Conservation (phyloP, 75 land plant species). For the Pinus taeda region DNA sequence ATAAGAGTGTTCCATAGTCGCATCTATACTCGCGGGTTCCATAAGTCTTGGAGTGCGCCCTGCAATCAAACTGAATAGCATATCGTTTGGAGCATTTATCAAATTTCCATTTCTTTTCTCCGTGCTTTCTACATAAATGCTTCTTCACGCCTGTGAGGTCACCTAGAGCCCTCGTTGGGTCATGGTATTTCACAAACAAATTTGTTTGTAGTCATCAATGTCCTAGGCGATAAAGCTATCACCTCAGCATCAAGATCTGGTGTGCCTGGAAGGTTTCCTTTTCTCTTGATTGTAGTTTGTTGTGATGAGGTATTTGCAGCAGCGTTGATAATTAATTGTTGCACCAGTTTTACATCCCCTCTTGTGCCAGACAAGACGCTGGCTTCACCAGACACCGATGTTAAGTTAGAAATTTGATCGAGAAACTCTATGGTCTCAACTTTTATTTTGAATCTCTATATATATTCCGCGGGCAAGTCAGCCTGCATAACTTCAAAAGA, state of each 20-base stretch:
- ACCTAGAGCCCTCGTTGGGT: slow-evolving; percentile 86
- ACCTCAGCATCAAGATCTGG: slow-evolving; percentile 98
- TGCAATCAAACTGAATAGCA: slow-evolving; percentile 98
- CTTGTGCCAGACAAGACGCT: slow-evolving; percentile 45
- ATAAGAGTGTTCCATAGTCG: slow-evolving; percentile 49
- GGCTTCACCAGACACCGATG: slow-evolving; percentile 59
- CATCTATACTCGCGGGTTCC: no score
- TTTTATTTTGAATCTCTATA: no score
- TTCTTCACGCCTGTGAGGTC: slow-evolving; percentile 37
- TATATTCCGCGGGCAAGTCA: no score
- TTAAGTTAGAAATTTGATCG: slow-evolving; percentile 35
- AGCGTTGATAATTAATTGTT: neutral
- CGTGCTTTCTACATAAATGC: no score
- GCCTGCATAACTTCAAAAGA: no score
- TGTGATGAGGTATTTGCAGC: neutral
- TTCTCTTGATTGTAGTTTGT: slow-evolving; percentile 23
- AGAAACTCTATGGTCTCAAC: neutral
- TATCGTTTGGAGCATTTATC: slow-evolving; percentile 92
- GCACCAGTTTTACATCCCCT: slow-evolving; percentile 11
- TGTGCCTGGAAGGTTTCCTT: slow-evolving; percentile 51
- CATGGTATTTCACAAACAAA: slow-evolving; percentile 97
- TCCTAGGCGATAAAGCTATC: slow-evolving; percentile 84
- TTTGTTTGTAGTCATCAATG: slow-evolving; percentile 85
- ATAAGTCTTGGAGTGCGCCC: slow-evolving; percentile 15
- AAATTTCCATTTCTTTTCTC: slow-evolving; percentile 28